A percentile compares a stretch with the other conserved stretches of the same genome.
Evolutionary conservation across 108 stramenopile species (phyloP).

Genomic region (Cyclotella sp.): DNA sequence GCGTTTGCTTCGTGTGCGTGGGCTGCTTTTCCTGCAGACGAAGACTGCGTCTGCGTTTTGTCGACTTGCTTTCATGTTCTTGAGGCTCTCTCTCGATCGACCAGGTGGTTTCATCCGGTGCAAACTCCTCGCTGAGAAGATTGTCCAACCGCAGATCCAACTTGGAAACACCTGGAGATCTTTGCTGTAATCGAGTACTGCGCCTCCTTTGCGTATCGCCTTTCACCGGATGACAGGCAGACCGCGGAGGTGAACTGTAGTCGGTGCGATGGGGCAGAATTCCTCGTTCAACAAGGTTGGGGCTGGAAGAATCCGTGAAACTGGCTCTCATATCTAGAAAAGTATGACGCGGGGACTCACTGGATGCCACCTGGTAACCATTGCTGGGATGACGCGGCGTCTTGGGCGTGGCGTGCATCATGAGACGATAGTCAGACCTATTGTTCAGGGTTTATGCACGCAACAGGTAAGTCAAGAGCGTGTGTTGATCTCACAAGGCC

Average conservation of each 20-base stretch:
- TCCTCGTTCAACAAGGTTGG: not conserved
- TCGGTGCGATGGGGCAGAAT: not conserved
- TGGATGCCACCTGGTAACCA: slow-evolving; percentile 17
- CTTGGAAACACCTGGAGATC: too few species aligned
- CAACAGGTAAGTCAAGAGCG: not conserved
- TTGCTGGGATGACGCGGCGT: slow-evolving; percentile 39
- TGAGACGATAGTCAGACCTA: not conserved
- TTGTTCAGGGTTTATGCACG: too few species aligned
- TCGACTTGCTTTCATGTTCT: not conserved
- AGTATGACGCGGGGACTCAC: slow-evolving; percentile 6
- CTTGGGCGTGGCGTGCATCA: slow-evolving; percentile 11
- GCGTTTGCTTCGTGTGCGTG: not conserved
- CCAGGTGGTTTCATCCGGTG: not conserved
- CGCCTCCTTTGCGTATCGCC: not conserved
- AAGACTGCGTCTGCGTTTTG: slow-evolving; percentile 26
- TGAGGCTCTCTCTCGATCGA: not conserved
- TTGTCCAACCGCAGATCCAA: too few species aligned
- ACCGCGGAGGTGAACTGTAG: not conserved
- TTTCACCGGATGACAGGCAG: not conserved
- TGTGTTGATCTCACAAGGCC: not conserved
- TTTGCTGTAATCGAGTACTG: not conserved
- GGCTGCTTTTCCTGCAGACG: slow-evolving; percentile 16
- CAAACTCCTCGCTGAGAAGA: not conserved
- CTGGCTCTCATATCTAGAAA: too few species aligned
- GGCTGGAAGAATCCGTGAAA: not conserved